Percentiles rank a stretch among this genome's conserved stretches.
phyloP scores from a whole-genome alignment of 192 early-diverging fungal species.

The Coemansia sp. region DNA sequence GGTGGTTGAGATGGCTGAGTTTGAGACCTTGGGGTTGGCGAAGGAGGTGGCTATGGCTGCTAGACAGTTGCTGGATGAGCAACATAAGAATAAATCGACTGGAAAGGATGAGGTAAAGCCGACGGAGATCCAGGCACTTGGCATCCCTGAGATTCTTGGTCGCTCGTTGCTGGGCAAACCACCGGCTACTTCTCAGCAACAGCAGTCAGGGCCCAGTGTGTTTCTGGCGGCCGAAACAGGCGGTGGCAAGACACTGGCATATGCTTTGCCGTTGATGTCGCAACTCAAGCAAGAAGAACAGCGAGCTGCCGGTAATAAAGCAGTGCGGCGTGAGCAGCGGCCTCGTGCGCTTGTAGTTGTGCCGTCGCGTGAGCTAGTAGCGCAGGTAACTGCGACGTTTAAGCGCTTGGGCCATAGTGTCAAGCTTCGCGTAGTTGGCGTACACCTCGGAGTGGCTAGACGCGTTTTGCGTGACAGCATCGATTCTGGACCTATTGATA shows the following conservation, averaged over 20 bases:
- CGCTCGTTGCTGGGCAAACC: constrained; percentile 16
- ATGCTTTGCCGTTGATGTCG: constrained; percentile 77
- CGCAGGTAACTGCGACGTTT: constrained; percentile 71
- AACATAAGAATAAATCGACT: neutral
- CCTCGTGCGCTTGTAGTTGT: constrained; percentile 85
- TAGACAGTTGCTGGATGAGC: constrained; percentile 22
- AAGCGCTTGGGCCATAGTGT: constrained; percentile 70
- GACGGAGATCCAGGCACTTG: constrained; percentile 82
- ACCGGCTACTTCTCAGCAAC: neutral
- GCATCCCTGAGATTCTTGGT: constrained; percentile 70
- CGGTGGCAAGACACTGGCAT: constrained; percentile 89
- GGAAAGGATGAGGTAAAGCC: constrained; percentile 54
- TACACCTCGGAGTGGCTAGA: constrained; percentile 56
- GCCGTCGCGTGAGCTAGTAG: constrained; percentile 85
- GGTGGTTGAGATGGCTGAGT: constrained; percentile 32
- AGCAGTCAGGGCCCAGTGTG: constrained; percentile 42
- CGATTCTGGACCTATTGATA: constrained; percentile 70
- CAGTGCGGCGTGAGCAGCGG: constrained; percentile 65
- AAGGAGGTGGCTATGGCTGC: constrained; percentile 57
- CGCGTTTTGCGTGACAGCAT: constrained; percentile 52
- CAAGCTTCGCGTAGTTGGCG: constrained; percentile 67
- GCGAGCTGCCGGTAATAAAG: neutral
- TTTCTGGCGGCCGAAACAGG: constrained; percentile 89
- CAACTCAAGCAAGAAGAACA: constrained; percentile 69
- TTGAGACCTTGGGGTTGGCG: constrained; percentile 66